Evolutionary conservation across 2,329 filamentous ascomycete species (phyloP).

Genomic region (Tolypocladium ovalisporum): DNA sequence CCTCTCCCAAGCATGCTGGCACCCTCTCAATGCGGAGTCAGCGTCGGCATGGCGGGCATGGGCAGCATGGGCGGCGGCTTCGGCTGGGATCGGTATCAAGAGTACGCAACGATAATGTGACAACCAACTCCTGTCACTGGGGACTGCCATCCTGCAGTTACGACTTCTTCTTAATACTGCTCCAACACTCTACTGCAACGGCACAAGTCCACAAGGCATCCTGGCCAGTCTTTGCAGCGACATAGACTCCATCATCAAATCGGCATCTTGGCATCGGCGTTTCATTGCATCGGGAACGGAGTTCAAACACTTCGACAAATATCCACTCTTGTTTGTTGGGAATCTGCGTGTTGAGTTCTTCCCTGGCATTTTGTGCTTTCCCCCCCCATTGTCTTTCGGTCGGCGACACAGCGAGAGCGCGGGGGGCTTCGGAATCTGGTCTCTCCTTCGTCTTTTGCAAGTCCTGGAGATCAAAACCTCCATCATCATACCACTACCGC

Average conservation of each 20-base stretch:
- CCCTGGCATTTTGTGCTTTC: slow-evolving; percentile 21
- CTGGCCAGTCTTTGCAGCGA: slow-evolving; percentile 20
- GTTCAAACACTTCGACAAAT: slow-evolving; percentile 26
- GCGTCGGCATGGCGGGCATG: slow-evolving; percentile 49
- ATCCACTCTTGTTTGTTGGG: slow-evolving; percentile 22
- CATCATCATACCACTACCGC: slow-evolving; percentile 21
- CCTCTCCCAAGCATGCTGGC: slow-evolving; percentile 80
- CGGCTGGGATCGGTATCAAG: slow-evolving; percentile 77
- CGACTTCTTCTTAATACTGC: slow-evolving; percentile 33
- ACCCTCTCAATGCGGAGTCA: slow-evolving; percentile 67
- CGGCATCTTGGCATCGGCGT: slow-evolving; percentile 24
- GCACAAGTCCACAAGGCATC: background rate
- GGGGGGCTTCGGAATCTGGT: slow-evolving; percentile 15
- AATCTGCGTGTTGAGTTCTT: slow-evolving; percentile 2
- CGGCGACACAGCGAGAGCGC: slow-evolving; percentile 35
- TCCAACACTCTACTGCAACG: slow-evolving; percentile 8
- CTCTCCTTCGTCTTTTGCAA: no score
- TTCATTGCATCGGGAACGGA: slow-evolving; percentile 32
- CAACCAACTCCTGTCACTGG: slow-evolving; percentile 41
- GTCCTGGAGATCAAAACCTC: no score
- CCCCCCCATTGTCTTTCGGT: slow-evolving; percentile 20
- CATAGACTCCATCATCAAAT: slow-evolving; percentile 23
- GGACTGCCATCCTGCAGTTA: slow-evolving; percentile 36
- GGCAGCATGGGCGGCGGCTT: slow-evolving; percentile 36
- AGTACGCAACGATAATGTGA: slow-evolving; percentile 84